Conservation (phyloP, 768 basidiomycete genomes). For the Trametes coccinea region DNA sequence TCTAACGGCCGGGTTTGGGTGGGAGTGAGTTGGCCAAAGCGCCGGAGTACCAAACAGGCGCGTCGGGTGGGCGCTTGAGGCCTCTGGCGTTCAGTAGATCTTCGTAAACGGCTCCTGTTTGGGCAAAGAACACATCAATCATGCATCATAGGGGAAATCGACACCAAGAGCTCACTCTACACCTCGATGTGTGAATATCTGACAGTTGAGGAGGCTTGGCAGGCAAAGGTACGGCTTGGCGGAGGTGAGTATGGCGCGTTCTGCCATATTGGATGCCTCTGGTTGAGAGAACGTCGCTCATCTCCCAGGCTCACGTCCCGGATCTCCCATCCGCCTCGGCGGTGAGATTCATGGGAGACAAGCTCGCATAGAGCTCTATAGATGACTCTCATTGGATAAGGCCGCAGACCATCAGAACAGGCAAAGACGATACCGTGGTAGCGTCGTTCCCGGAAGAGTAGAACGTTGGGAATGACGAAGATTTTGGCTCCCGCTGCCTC, state of each 20-base stretch:
- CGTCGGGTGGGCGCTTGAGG: background rate
- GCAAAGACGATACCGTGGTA: too few relatives aligned
- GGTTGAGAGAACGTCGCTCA: background rate
- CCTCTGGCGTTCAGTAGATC: constrained; percentile 7
- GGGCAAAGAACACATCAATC: background rate
- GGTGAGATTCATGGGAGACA: background rate
- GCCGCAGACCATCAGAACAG: background rate
- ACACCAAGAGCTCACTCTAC: background rate
- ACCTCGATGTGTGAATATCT: background rate
- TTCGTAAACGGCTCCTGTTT: background rate
- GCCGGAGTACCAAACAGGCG: background rate
- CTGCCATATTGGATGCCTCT: background rate
- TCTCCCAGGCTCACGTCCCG: background rate
- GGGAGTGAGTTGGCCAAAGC: background rate
- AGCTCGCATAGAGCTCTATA: background rate
- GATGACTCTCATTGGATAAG: background rate
- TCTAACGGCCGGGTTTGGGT: background rate
- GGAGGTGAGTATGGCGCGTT: background rate
- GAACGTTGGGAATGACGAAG: too few relatives aligned
- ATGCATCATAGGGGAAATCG: background rate
- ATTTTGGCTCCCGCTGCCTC: too few relatives aligned
- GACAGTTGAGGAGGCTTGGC: background rate
- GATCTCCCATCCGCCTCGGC: background rate
- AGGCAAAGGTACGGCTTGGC: background rate
- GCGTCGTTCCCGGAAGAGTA: too few relatives aligned